Percentiles rank a stretch among this genome's conserved stretches.
phyloP scores from a whole-genome alignment of 2,329 filamentous ascomycete species.

The Diaporthe aspalathi region DNA sequence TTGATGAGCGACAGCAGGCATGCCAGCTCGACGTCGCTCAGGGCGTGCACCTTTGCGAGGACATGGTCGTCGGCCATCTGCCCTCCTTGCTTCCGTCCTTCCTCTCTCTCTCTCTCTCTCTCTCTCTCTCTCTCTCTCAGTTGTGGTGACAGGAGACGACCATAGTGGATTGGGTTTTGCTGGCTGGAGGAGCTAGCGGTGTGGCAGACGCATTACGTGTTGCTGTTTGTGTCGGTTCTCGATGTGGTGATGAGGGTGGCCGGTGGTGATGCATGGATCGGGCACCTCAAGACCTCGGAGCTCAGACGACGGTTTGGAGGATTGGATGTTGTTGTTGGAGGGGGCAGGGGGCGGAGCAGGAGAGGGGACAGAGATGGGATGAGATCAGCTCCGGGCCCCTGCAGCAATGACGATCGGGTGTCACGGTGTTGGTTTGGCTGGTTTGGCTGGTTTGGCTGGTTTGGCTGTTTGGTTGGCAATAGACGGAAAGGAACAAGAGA shows the following conservation, averaged over 20 bases:
- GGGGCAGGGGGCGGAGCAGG: no score
- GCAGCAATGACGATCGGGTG: conserved; percentile 28
- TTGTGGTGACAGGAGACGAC: conserved; percentile 4
- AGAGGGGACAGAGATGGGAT: neutral
- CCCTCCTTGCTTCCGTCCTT: conserved; percentile 40
- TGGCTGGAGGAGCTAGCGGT: conserved; percentile 6
- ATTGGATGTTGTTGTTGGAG: neutral
- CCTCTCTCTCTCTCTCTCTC: neutral
- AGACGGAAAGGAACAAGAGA: neutral
- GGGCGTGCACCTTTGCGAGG: conserved; percentile 76
- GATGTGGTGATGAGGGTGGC: neutral
- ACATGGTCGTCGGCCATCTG: conserved; percentile 73
- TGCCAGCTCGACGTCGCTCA: conserved; percentile 91
- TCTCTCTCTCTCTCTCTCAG: neutral
- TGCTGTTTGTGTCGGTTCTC: neutral
- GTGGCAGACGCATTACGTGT: neutral
- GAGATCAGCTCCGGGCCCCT: conserved; percentile 24
- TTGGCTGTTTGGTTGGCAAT: no score
- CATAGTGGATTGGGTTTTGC: conserved; percentile 19
- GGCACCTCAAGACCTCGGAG: neutral
- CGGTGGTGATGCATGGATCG: conserved; percentile 15
- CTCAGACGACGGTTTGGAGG: neutral
- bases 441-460: neutral
- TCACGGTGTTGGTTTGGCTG: neutral
- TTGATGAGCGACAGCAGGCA: conserved; percentile 83